Base-by-base conservation (phyloP, 352 stramenopile species). In the Thraustotheca clavata region DNA sequence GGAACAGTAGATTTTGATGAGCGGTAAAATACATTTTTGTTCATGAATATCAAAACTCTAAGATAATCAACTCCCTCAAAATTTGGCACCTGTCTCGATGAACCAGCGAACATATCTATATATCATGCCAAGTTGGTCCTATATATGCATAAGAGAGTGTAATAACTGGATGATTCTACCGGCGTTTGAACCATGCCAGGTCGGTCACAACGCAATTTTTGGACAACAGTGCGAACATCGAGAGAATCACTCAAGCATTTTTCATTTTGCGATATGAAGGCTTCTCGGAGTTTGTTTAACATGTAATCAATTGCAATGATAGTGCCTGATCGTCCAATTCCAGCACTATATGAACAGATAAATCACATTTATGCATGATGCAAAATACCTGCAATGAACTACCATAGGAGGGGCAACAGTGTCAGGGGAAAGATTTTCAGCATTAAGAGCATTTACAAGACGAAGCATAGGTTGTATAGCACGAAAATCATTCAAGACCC, bases 81-180 rank as follows among this genome's bases (percentile, higher is more conserved):
- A 55, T 22, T 26, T 40, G 24, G 18, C 57, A n/a, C n/a, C n/a
- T n/a, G n/a, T n/a, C n/a, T n/a, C n/a, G n/a, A n/a, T n/a, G n/a
- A n/a, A n/a, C n/a, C n/a, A n/a, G n/a, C n/a, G 57, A 24, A 65
- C 9, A 32, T 89, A 91, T 63, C 73, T 71, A 70, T 91, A 90
- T 62, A 93, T 84, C 82, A 93, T 90, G 66, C 84, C 70, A 67
- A 90, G 90, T 69, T 91, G 84, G 61, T 91, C 81, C 84, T 93
- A 67, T 31, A 35, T 66, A 11, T 8, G 55, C 18, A 62, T 26
- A 6, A 8, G 57, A 57, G 0, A 57, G 49, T 4, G 48, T 11
- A 35, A 31, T 12, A 49, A 34, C 41, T 61, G 11, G 0, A 47
- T 18, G 20, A 38, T 2, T 79, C 83, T 70, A 92, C 84, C 73